Conservation (phyloP, 768 basidiomycete species). For the Amanita phalloides region DNA sequence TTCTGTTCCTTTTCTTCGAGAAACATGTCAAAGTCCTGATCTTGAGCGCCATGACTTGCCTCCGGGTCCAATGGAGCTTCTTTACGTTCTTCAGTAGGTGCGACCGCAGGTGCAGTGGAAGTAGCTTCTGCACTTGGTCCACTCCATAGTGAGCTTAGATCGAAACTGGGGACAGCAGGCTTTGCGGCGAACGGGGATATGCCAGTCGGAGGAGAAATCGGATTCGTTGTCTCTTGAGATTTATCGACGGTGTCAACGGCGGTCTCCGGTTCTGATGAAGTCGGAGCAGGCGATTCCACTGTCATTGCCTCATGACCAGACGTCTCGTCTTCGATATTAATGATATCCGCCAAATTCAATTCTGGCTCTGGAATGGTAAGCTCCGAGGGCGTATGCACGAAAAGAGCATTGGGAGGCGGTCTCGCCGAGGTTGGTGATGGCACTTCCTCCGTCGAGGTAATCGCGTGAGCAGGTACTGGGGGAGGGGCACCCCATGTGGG, state of each 20-base stretch:
- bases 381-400: slow-evolving; percentile 28
- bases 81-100: slow-evolving; percentile 21
- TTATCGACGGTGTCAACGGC: slow-evolving; percentile 6
- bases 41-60: slow-evolving; percentile 36
- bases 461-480: slow-evolving; percentile 39
- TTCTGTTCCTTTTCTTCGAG: slow-evolving; percentile 31
- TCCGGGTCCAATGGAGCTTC: slow-evolving; percentile 37
- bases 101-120: slow-evolving; percentile 8
- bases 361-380: slow-evolving; percentile 39
- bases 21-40: slow-evolving; percentile 84
- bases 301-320: slow-evolving; percentile 21
- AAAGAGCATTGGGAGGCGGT: slow-evolving; percentile 14
- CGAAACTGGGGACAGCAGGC: slow-evolving; percentile 27
- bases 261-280: slow-evolving; percentile 6
- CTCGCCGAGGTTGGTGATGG: background rate
- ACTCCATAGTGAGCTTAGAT: slow-evolving; percentile 65
- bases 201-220: slow-evolving; percentile 18
- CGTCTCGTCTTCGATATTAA: slow-evolving; percentile 65
- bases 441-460: slow-evolving; percentile 10
- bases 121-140: slow-evolving; percentile 27
- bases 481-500: slow-evolving; percentile 56
- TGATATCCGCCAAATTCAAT: slow-evolving; percentile 63
- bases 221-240: slow-evolving; percentile 8
- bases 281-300: slow-evolving; percentile 12
- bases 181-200: slow-evolving; percentile 40